Percentiles rank a stretch among this genome's conserved stretches.
Evolutionary conservation across 768 basidiomycete species (phyloP).

Genomic region (Rubroboletus satanas): DNA sequence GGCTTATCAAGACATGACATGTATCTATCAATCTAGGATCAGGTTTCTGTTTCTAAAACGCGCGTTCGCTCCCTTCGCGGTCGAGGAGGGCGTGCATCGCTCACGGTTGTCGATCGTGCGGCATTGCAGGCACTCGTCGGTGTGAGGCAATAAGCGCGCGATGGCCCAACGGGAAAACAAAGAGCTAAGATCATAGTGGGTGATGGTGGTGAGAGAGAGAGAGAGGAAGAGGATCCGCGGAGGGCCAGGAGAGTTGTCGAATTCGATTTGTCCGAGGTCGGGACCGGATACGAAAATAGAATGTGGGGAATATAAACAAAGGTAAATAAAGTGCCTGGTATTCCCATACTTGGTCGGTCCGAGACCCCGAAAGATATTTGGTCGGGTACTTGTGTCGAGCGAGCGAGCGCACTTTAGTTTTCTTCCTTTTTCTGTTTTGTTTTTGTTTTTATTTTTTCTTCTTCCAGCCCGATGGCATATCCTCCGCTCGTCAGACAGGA

Average conservation of each 20-base stretch:
- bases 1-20: slow-evolving; percentile 2
- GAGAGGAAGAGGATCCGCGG: background rate
- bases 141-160: background rate
- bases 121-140: background rate
- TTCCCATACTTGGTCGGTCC: slow-evolving; percentile 31
- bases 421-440: background rate
- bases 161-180: background rate
- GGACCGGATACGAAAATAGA: slow-evolving; percentile 15
- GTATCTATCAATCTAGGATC: background rate
- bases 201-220: no score
- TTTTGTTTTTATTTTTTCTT: background rate
- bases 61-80: background rate
- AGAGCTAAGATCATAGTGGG: no score
- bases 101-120: background rate
- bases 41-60: background rate
- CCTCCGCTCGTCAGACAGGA: slow-evolving; percentile 52
- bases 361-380: slow-evolving; percentile 30
- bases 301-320: slow-evolving; percentile 23
- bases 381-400: background rate
- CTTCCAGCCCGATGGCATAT: slow-evolving; percentile 24
- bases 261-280: slow-evolving; percentile 13
- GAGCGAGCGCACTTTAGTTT: background rate
- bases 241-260: background rate
- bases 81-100: background rate
- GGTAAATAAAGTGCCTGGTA: slow-evolving; percentile 20